Base-by-base conservation (phyloP, 768 basidiomycete species). In the Mrakia blollopis region DNA sequence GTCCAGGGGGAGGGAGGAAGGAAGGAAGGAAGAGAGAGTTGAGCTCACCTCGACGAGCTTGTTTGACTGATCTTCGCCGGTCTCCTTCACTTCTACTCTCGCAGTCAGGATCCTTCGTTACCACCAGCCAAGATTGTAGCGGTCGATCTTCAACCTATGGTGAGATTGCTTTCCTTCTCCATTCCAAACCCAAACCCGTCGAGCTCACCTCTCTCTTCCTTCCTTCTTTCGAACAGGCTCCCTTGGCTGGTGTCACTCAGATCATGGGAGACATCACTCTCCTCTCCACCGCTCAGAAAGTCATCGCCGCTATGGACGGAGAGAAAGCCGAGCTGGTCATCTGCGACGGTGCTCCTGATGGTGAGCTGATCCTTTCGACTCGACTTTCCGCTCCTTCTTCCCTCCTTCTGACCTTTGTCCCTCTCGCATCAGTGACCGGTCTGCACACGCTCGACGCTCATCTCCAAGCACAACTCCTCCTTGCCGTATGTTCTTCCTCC, bases 291-390 rank as follows among this genome's bases (percentile, higher is more conserved):
- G 83, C 84, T 5, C 80, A 82, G 3, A 80, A 82, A 32, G 85
- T 86, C 73, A 82, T 86, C 61, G 78, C 80, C 25, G 84, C 85
- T 39, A 83, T 86, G 79, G 81, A 80, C n/a, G 85, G 84, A 3
- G 78, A 82, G 18, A 81, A 83, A 57, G 85, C 86, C 0, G 84
- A 86, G 73, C 79, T 86, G 67, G 85, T 86, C 6, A 83, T 86
- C n/a, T 86, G 86, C 79, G 86, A 86, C 75, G 86, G 86, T 11
- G 86, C 86, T 21, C 86, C 86, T 21, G 86, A 86, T 79, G 85
- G 85, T 84, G 21, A 50, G 81, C 73, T 2, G 10, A 13, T 54
- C 13, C 21, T 30, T 5, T 44, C 44, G 44, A 11, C 44, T 44
- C 44, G 44, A 6, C 11, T 44, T 50, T 50, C 47, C 47, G 32